Conservation (phyloP, 331 rosid genomes). For the Quercus phellos region DNA sequence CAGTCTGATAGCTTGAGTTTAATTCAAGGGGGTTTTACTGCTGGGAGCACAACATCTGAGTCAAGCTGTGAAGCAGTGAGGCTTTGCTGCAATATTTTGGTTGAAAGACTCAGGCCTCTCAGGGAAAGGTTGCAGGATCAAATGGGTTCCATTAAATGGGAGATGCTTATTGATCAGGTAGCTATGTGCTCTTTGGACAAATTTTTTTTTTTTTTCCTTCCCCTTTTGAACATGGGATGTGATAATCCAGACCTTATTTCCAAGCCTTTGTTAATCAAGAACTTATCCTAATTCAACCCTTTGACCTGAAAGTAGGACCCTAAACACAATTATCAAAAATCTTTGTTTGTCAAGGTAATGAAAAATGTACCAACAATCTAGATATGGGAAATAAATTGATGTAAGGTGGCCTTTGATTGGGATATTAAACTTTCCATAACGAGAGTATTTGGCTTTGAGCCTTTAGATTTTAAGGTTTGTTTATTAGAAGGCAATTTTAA, state of each 20-base stretch:
- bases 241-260: neutral
- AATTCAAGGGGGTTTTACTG: slow-evolving; percentile 85
- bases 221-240: neutral
- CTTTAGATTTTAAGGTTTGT: neutral
- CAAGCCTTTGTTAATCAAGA: neutral
- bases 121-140: slow-evolving; percentile 51
- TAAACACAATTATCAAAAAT: neutral
- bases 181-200: slow-evolving; percentile 1
- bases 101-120: slow-evolving; percentile 67
- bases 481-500: neutral
- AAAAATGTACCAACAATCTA: neutral
- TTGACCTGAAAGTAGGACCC: neutral
- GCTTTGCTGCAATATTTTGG: slow-evolving; percentile 67
- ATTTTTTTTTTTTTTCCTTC: neutral
- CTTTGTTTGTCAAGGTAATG: no score
- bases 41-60: slow-evolving; percentile 95
- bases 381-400: neutral
- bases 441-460: neutral
- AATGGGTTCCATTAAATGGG: slow-evolving; percentile 67
- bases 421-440: neutral
- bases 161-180: slow-evolving; percentile 72
- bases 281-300: neutral
- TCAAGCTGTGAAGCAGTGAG: slow-evolving; percentile 84
- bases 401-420: neutral
- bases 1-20: slow-evolving; percentile 73